Base-by-base conservation (phyloP, 2,329 filamentous ascomycete species). In the Simplicillium aogashimaense region DNA sequence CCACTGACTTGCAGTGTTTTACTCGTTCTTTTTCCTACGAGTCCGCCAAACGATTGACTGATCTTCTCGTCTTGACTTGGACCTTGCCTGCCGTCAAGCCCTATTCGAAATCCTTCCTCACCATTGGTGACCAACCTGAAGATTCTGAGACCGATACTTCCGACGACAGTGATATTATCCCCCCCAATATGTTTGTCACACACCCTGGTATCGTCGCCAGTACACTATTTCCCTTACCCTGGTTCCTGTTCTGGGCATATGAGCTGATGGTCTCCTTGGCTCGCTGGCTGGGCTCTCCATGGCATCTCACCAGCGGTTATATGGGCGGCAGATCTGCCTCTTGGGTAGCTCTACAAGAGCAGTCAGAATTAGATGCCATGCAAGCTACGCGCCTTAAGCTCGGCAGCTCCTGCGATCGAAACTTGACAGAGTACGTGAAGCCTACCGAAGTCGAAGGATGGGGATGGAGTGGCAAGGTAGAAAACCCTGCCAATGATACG, bases 161-260 rank as follows among this genome's bases (percentile, higher is more conserved):
- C 42, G 40, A 57, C 18, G 40, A 49, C 43, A 37, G 44, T 42
- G 42, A 46, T 5, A 42, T 51, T 2, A 38, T 57, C 33, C 48
- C 49, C 17, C 83, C 86, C 0, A 74, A 70, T 41, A 78, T 86
- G 53, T 94, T 92, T 63, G 57, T 94, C 45, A 72, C 80, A 0
- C 92, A 98, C 56, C 92, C 92, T 0, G 92, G 92, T 46, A 75
- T 98, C 45, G 84, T 89, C 47, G 81, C 76, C 39, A 95, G 89
- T 2, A 75, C 79, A 2, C 83, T 98, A 47, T 75, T 95, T 47
- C 81, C 85, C 1, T 71, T 95, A 7, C 73, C 77, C 38, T 70
- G 73, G 48, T 67, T 88, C 47, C 70, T 95, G 44, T 74, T 78
- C 47, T 81, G 77, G 57, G 67, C 73, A 45, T 92, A 92, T 74